phyloP scores from a whole-genome alignment of 176 grass and related monocot genomes.

The Triticum turgidum region DNA sequence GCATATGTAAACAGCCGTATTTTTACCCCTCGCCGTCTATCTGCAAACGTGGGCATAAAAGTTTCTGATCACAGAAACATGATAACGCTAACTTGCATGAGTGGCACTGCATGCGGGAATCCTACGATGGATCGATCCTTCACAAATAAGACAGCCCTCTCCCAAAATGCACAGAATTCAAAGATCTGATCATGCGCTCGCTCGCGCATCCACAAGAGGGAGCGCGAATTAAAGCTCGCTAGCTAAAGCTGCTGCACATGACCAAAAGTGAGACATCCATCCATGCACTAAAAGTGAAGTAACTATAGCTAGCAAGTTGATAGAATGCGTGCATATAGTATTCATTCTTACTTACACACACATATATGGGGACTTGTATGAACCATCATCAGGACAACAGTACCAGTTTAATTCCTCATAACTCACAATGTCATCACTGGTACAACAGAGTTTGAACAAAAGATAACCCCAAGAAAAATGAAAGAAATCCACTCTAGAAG shows the following conservation, averaged over 20 bases:
- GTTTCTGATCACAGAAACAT: conserved; percentile 43
- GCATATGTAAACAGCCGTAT: conserved; percentile 14
- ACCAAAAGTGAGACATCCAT: conserved; percentile 48
- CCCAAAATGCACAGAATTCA: conserved; percentile 41
- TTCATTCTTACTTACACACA: neutral
- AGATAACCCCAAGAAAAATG: conserved; percentile 10
- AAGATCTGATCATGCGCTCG: conserved; percentile 47
- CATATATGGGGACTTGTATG: neutral
- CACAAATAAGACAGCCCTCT: conserved; percentile 3
- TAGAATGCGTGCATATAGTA: neutral
- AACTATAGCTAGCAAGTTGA: conserved; percentile 14
- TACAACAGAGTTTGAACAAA: conserved; percentile 50
- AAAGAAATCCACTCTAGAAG: conserved; percentile 38
- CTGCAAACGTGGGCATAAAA: conserved; percentile 27
- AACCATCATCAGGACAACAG: conserved; percentile 44
- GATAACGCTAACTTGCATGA: conserved; percentile 30
- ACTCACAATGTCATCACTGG: conserved; percentile 42
- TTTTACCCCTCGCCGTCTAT: conserved; percentile 20
- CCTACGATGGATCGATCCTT: conserved; percentile 44
- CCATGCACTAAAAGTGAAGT: conserved; percentile 54
- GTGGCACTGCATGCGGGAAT: conserved; percentile 38
- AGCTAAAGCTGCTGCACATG: conserved; percentile 57
- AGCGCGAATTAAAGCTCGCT: conserved; percentile 20
- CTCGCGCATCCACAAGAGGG: conserved; percentile 35
- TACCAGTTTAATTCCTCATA: conserved; percentile 44